phyloP scores from a whole-genome alignment of 2,329 filamentous ascomycete species.

The Ophiocordyceps sinensis region DNA sequence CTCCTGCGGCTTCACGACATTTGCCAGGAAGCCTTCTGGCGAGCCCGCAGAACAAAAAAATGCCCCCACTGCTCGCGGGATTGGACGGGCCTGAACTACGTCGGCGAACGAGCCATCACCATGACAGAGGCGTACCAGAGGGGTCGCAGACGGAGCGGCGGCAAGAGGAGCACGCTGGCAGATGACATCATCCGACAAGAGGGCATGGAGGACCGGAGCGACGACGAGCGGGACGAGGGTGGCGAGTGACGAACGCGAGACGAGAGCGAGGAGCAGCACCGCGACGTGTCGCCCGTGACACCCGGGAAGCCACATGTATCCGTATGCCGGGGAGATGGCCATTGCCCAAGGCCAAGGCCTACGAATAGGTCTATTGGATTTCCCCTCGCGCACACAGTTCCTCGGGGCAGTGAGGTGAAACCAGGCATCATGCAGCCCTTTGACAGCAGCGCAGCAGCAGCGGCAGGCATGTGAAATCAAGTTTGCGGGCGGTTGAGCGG shows the following conservation, averaged over 20 bases:
- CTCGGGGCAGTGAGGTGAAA: background rate
- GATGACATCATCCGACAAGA: slow-evolving; percentile 17
- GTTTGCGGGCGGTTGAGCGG: background rate
- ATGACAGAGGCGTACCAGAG: slow-evolving; percentile 34
- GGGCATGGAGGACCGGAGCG: slow-evolving; percentile 4
- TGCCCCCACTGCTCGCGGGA: slow-evolving; percentile 47
- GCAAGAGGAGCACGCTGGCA: slow-evolving; percentile 17
- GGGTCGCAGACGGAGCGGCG: slow-evolving; percentile 21
- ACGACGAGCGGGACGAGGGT: slow-evolving; percentile 2
- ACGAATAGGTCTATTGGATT: too few species aligned
- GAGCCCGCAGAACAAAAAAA: slow-evolving; percentile 41
- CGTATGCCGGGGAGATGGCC: too few species aligned
- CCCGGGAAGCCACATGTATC: background rate
- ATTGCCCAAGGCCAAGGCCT: too few species aligned
- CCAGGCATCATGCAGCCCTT: background rate
- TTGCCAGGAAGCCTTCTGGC: slow-evolving; percentile 62
- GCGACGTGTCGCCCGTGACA: background rate
- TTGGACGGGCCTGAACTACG: slow-evolving; percentile 35
- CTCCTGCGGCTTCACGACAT: slow-evolving; percentile 59
- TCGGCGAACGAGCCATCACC: slow-evolving; percentile 43
- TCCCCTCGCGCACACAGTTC: too few species aligned
- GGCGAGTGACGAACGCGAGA: background rate
- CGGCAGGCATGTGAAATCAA: background rate
- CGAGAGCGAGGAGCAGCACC: too few species aligned
- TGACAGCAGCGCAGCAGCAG: background rate